A percentile compares a stretch with the other conserved stretches of the same genome.
Conservation (phyloP, 495 filamentous ascomycete species). For the Penicilliopsis zonata region DNA sequence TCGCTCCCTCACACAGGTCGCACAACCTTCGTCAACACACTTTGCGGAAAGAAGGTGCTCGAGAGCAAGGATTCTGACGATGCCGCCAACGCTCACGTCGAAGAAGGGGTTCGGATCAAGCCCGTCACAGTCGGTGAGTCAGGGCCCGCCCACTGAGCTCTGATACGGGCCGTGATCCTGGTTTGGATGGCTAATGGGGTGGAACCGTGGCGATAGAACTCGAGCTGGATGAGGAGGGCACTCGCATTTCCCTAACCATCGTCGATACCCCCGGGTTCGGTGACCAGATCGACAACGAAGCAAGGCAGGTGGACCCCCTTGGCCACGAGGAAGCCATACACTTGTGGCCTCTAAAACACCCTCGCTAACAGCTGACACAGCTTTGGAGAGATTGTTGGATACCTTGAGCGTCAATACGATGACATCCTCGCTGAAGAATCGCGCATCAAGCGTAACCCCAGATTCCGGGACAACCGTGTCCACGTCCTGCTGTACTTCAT, state of each 20-base stretch:
- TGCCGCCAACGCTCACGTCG: slow-evolving; percentile 72
- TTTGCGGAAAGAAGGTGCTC: slow-evolving; percentile 90
- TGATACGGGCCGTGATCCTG: no score
- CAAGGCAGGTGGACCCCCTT: slow-evolving; percentile 50
- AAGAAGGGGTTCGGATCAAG: slow-evolving; percentile 97
- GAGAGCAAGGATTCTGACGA: slow-evolving; percentile 84
- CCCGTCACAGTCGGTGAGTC: slow-evolving; percentile 89
- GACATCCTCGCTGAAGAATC: slow-evolving; percentile 98
- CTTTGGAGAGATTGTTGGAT: slow-evolving; percentile 94
- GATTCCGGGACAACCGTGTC: slow-evolving; percentile 97
- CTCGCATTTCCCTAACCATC: slow-evolving; percentile 92
- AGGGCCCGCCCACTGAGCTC: background rate
- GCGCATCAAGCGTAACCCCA: slow-evolving; percentile 99
- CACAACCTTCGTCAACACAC: slow-evolving; percentile 98
- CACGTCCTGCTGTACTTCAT: slow-evolving; percentile 98
- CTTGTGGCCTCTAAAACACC: no score
- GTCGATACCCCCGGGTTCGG: slow-evolving; percentile 98
- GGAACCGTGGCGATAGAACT: slow-evolving; percentile 47
- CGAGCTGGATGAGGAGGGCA: slow-evolving; percentile 95
- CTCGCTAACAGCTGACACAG: slow-evolving; percentile 37
- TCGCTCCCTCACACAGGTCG: slow-evolving; percentile 47
- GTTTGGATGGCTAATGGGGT: background rate
- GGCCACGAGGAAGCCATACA: background rate
- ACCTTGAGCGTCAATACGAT: slow-evolving; percentile 97
- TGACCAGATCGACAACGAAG: slow-evolving; percentile 98